A percentile compares a stretch with the other conserved stretches of the same genome.
phyloP scores from a whole-genome alignment of 2,329 filamentous ascomycete genomes.

The Monilinia polystroma region DNA sequence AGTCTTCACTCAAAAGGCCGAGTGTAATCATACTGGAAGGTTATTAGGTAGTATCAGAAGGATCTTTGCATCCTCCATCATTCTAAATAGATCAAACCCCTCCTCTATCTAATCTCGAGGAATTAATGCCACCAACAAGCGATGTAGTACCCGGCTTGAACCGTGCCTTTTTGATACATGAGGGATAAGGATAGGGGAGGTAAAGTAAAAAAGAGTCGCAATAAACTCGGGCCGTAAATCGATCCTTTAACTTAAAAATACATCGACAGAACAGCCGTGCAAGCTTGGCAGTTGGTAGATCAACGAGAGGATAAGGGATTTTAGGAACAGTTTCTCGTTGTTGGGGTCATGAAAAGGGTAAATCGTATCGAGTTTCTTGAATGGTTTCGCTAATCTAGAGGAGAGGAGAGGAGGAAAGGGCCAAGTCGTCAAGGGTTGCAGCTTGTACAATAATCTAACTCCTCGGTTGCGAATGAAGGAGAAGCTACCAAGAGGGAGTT shows the following conservation, averaged over 20 bases:
- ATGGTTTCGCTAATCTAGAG: too few relatives aligned
- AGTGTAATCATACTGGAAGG: background rate
- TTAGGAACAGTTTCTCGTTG: background rate
- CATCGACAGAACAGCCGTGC: constrained; percentile 4
- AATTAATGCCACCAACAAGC: background rate
- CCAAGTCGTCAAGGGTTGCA: background rate
- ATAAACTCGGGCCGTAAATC: constrained; percentile 17
- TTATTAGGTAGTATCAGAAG: background rate
- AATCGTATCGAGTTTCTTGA: constrained; percentile 10
- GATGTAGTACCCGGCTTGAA: constrained; percentile 14
- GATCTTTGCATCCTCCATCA: background rate
- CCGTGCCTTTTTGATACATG: background rate
- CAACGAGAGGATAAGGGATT: background rate
- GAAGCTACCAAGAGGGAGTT: constrained; percentile 3
- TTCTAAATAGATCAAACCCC: background rate
- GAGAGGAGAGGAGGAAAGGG: background rate
- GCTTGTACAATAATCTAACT: background rate
- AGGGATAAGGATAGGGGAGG: constrained; percentile 12
- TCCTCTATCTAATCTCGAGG: constrained; percentile 4
- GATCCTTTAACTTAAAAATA: constrained; percentile 9
- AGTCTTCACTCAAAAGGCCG: background rate
- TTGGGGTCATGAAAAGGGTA: background rate
- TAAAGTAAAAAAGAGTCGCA: constrained; percentile 1
- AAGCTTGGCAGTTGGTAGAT: constrained; percentile 14
- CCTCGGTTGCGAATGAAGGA: constrained; percentile 6